Evolutionary conservation across 1,284 basidiomycete genomes (phyloP), one percentile per base, ranked within the genome.

Genomic region (Cutaneotrichosporon spelunceum): DNA sequence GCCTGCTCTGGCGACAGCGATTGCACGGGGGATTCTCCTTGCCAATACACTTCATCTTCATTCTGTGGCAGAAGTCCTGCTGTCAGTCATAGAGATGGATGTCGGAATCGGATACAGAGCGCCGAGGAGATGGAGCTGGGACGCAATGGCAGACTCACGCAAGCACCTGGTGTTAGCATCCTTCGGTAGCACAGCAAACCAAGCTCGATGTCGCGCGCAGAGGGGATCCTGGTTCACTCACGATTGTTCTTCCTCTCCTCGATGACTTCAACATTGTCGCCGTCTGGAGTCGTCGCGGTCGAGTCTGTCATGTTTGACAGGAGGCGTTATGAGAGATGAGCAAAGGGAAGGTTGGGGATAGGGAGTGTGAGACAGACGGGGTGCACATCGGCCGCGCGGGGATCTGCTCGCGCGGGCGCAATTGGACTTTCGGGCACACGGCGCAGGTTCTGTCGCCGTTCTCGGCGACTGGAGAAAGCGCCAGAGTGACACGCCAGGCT

Each of bases 21-120:
- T 66, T 61, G 49, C 68, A 69, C 13, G 68, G 68, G 29, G 91
- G 91, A 68, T 89, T 90, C 76, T 93, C 91, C 49, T 91, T 91
- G 6, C 90, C 75, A 30, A 78, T 77, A 57, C 79, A 80, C 49
- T 74, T 72, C 90, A 81, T 93, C 89, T 80, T 57, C 56, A 57
- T 57, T 45, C 56, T 45, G 56, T 57, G 56, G 48, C 56, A 57
- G 34, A 57, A 57, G 33, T 57, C 56, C 56, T 57, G 47, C 4
- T 11, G 48, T 57, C 47, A 57, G 48, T 33, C 4, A 9, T 14
- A 30, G 13, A 13, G 27, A 2, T 6, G 19, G 13, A 7, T 16
- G 34, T 16, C n/a, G 33, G 34, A 16, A 23, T 16, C n/a, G 33
- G 34, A 16, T 21, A 10, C 23, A 10, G 13, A 14, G 33, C 26